Evolutionary conservation across 805 yeast species (phyloP).

Genomic region (Candida stauntonica): DNA sequence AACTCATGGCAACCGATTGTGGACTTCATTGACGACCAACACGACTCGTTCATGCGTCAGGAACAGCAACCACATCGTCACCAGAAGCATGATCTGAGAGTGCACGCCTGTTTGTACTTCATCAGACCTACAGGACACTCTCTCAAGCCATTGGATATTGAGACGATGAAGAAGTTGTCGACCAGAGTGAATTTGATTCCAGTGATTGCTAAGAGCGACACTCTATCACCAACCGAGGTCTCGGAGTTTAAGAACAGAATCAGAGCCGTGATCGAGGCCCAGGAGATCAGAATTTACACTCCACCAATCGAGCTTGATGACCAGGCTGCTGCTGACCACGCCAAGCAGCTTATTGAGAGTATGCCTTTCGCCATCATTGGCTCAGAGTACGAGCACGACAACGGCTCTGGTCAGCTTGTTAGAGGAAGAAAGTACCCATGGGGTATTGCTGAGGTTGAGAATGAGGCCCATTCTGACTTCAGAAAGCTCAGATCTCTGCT

Average conservation of each 20-base stretch:
- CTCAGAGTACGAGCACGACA: constrained; percentile 65
- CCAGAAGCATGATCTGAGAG: constrained; percentile 72
- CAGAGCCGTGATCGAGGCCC: constrained; percentile 77
- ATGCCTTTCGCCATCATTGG: constrained; percentile 89
- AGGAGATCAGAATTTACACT: constrained; percentile 77
- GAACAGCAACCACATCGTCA: constrained; percentile 84
- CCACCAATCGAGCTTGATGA: constrained; percentile 79
- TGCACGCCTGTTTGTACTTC: constrained; percentile 86
- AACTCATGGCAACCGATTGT: constrained; percentile 84
- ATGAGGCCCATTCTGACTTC: constrained; percentile 82
- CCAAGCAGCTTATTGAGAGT: constrained; percentile 71
- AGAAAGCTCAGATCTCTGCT: constrained; percentile 73
- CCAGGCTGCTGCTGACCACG: constrained; percentile 72
- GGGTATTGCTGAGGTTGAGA: constrained; percentile 87
- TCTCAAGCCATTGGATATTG: constrained; percentile 81
- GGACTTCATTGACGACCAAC: constrained; percentile 90
- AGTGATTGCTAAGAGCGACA: constrained; percentile 44
- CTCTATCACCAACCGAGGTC: constrained; percentile 25
- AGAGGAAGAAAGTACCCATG: constrained; percentile 86
- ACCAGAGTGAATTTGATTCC: constrained; percentile 85
- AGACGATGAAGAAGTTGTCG: constrained; percentile 78
- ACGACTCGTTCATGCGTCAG: constrained; percentile 81
- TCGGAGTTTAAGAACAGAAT: constrained; percentile 44
- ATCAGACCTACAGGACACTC: constrained; percentile 90
- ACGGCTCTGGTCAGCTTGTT: constrained; percentile 57